Percentiles rank a stretch among this genome's conserved stretches.
phyloP scores from a whole-genome alignment of 805 yeast species.

The Saccharomycopsis selenospora region DNA sequence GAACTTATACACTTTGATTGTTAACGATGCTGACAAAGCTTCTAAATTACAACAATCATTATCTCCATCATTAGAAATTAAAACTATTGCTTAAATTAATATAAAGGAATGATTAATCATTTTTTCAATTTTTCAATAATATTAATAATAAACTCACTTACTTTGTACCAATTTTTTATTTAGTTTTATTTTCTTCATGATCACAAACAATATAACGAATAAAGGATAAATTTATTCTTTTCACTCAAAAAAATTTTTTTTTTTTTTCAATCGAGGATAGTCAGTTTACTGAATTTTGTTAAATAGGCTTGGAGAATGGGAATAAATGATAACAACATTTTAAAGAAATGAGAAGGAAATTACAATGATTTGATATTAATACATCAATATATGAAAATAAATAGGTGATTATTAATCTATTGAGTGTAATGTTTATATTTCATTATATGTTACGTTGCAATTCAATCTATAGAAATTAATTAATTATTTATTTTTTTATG shows the following conservation, averaged over 20 bases:
- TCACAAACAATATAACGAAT: constrained; percentile 3
- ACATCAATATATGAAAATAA: too few species aligned
- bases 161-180: constrained; percentile 1
- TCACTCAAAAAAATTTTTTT: constrained; percentile 1
- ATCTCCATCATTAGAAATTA: constrained; percentile 83
- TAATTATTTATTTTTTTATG: too few species aligned
- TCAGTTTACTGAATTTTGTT: too few species aligned
- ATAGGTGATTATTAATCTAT: too few species aligned
- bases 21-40: constrained; percentile 94
- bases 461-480: too few species aligned
- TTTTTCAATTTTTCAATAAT: constrained; percentile 1
- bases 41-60: constrained; percentile 95
- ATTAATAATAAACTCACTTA: too few species aligned
- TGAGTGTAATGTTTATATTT: too few species aligned
- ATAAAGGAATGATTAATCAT: too few species aligned
- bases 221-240: constrained; percentile 12
- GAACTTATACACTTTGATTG: constrained; percentile 90
- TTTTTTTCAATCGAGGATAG: background rate
- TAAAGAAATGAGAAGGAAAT: too few species aligned
- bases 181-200: constrained; percentile 3
- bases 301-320: background rate
- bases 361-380: too few species aligned
- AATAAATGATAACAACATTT: too few species aligned
- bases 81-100: constrained; percentile 19
- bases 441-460: too few species aligned